These are phyloP conservation scores for Saccharum hybrid DNA, from an alignment of 202 grass and related monocot genomes.

Conservation along the genomic window DNA sequence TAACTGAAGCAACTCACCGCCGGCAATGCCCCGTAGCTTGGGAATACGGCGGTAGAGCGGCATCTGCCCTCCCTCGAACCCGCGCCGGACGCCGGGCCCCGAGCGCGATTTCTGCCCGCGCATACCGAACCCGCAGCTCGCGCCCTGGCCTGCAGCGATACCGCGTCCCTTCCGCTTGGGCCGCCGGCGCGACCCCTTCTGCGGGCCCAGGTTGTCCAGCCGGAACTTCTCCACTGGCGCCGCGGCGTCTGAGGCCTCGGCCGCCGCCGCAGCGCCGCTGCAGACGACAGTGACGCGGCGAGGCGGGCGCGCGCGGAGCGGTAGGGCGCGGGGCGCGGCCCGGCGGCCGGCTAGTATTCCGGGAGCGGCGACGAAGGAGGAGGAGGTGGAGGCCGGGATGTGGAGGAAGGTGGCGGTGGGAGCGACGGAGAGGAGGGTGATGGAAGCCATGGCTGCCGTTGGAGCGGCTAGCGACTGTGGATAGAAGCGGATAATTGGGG, in stretches of 20 bases:
- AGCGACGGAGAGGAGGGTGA: constrained; percentile 67
- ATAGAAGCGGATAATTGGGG: constrained; percentile 43
- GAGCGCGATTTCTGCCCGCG: constrained; percentile 93
- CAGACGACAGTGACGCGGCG: constrained; percentile 51
- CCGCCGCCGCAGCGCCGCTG: constrained; percentile 46
- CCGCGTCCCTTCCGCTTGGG: constrained; percentile 87
- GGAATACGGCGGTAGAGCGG: constrained; percentile 91
- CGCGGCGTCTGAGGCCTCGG: constrained; percentile 32
- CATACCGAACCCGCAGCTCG: constrained; percentile 93
- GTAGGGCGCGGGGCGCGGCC: not conserved
- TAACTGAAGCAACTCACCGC: constrained; percentile 57
- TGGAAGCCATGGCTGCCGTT: constrained; percentile 63
- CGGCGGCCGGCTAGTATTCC: constrained; percentile 16
- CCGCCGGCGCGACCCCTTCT: constrained; percentile 67
- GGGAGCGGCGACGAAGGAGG: constrained; percentile 11
- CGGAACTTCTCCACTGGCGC: constrained; percentile 61
- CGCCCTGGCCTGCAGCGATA: constrained; percentile 91
- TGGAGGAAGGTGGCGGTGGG: constrained; percentile 50
- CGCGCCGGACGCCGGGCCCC: constrained; percentile 79
- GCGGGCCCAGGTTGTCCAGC: constrained; percentile 84
- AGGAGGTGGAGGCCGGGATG: constrained; percentile 49
- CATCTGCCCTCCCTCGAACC: constrained; percentile 99
- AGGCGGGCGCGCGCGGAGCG: constrained; percentile 23
- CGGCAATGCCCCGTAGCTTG: constrained; percentile 90
- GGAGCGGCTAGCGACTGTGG: constrained; percentile 35